Conservation (phyloP, 140 eudicot species). For the Flaveria floridana region DNA sequence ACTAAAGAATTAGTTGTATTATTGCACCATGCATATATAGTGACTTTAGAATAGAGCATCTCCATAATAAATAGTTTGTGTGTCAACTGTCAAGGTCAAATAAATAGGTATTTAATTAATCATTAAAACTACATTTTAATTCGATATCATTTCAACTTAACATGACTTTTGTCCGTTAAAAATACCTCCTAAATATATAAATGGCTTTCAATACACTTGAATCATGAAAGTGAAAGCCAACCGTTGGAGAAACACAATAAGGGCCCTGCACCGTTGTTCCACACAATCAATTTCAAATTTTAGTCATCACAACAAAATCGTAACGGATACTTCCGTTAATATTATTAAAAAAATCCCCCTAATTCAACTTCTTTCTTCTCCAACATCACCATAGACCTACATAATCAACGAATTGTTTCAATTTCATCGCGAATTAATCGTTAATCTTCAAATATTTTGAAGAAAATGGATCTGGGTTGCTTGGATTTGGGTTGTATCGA, state of each 20-base stretch:
- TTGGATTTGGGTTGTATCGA: constrained; percentile 79
- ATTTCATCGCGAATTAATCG: not conserved
- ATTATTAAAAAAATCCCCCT: not conserved
- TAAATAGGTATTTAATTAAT: too few relatives aligned
- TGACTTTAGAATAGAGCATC: too few relatives aligned
- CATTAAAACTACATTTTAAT: too few relatives aligned
- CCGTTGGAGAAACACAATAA: constrained; percentile 28
- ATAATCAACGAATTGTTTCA: not conserved
- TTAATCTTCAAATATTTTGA: not conserved
- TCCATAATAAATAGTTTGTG: too few relatives aligned
- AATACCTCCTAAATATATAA: too few relatives aligned
- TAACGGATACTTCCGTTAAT: constrained; percentile 53
- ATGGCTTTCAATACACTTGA: not conserved
- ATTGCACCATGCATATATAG: too few relatives aligned
- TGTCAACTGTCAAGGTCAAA: too few relatives aligned
- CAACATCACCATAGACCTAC: not conserved
- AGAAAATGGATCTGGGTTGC: constrained; percentile 71
- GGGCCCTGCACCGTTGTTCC: constrained; percentile 33
- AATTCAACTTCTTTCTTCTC: constrained; percentile 16
- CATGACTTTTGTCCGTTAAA: too few relatives aligned
- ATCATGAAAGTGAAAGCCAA: not conserved
- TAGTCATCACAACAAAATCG: constrained; percentile 24
- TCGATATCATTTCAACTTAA: too few relatives aligned
- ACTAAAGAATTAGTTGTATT: too few relatives aligned
- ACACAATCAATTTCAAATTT: constrained; percentile 17